Evolutionary conservation across 2,329 filamentous ascomycete genomes (phyloP).

Genomic region (Akanthomyces lecanii): DNA sequence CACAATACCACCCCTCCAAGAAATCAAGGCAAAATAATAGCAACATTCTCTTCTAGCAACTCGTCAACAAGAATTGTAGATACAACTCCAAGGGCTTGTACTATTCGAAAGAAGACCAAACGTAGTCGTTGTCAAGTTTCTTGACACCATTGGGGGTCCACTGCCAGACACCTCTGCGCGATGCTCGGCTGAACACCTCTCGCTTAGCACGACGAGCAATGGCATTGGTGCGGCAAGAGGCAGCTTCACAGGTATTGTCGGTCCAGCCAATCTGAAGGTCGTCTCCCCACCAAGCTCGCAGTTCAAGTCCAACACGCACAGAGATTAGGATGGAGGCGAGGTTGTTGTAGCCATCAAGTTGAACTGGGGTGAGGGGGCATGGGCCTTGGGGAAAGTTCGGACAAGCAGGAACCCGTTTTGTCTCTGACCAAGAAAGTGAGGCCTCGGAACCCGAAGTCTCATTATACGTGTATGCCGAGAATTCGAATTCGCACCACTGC

Average conservation of each 20-base stretch:
- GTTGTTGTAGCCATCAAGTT: slow-evolving; percentile 35
- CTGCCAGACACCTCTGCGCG: slow-evolving; percentile 32
- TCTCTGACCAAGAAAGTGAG: slow-evolving; percentile 38
- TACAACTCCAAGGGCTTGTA: background rate
- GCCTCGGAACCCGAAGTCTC: slow-evolving; percentile 29
- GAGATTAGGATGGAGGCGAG: slow-evolving; percentile 37
- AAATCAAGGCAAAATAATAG: slow-evolving; percentile 17
- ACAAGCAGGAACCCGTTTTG: slow-evolving; percentile 36
- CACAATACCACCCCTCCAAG: slow-evolving; percentile 16
- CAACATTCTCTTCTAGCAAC: slow-evolving; percentile 16
- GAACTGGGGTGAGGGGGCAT: slow-evolving; percentile 33
- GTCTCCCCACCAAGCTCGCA: slow-evolving; percentile 40
- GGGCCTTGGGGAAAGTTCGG: slow-evolving; percentile 30
- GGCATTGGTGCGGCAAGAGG: slow-evolving; percentile 30
- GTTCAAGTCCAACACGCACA: slow-evolving; percentile 34
- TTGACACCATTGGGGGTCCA: slow-evolving; percentile 32
- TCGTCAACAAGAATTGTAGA: slow-evolving; percentile 12
- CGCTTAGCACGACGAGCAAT: slow-evolving; percentile 29
- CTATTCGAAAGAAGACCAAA: slow-evolving; percentile 20
- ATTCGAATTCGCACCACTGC: slow-evolving; percentile 38
- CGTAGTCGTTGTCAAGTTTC: slow-evolving; percentile 30
- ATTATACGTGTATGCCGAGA: slow-evolving; percentile 39
- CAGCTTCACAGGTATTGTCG: slow-evolving; percentile 38
- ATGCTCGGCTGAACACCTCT: slow-evolving; percentile 28
- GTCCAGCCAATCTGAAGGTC: slow-evolving; percentile 39